Evolutionary conservation across 2,329 filamentous ascomycete species (phyloP), one percentile per base, ranked within the genome.

Genomic region (Ascochyta viciae-villosae): DNA sequence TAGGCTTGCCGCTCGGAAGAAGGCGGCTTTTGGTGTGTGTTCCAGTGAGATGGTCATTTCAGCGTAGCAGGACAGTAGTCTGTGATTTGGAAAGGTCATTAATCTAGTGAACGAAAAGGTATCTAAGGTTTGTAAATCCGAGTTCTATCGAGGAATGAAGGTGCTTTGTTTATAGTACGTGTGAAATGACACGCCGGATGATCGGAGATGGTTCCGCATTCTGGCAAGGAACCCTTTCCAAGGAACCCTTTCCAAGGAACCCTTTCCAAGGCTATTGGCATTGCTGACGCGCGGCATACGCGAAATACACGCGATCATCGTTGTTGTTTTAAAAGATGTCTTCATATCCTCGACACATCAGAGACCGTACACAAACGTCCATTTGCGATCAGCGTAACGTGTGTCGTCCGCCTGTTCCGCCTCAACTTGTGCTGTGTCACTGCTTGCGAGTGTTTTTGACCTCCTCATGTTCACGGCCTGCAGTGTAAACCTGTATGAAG

Each of bases 401-500:
- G 19, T 37, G 16, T 34, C 26, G 27, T 41, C 16, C 9, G 7
- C 15, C 6, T 27, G 41, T 27, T 35, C 45, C 13, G 15, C 15
- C 23, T 50, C 46, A 12, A 45, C 45, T 6, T 46, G 27, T 3
- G 9, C 24, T 9, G 29, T 29, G 6, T 40, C 19, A 22, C 24
- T 50, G 23, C 33, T 16, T 15, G 52, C 29, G n/a, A 48, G 33
- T 26, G 23, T 34, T 4, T 44, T 9, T 6, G n/a, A 22, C 8
- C 19, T 35, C n/a, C 23, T 43, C 26, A 7, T 45, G 31, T 69
- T 68, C 34, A 59, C 61, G 0, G 43, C 27, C 29, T 61, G 54
- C 7, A 70, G 42, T 8, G 61, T 63, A 24, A 63, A 64, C 8
- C 60, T 55, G 31, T 68, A 68, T 10, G 61, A 55, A 4, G 40